Conservation (phyloP, 768 basidiomycete species). For the Roridomyces roridus region DNA sequence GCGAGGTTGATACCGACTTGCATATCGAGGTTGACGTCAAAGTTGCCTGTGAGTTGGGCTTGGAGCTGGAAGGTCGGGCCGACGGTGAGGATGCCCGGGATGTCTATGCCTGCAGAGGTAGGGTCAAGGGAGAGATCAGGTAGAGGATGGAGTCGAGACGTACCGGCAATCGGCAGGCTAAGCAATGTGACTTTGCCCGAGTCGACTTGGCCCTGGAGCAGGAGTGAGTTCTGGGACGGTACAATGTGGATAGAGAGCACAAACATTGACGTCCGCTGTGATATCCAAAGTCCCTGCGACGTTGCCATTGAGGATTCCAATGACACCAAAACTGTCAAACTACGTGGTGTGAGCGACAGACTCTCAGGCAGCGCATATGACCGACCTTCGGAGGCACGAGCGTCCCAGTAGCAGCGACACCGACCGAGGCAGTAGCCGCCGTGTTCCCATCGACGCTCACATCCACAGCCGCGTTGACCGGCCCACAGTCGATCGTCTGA, state of each 20-base stretch:
- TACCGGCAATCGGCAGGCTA: conserved; percentile 45
- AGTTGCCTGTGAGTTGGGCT: conserved; percentile 38
- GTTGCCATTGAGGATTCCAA: conserved; percentile 37
- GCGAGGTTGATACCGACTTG: conserved; percentile 50
- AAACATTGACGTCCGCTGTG: conserved; percentile 42
- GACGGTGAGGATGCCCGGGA: conserved; percentile 55
- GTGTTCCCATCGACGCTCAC: conserved; percentile 38
- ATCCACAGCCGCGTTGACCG: conserved; percentile 31
- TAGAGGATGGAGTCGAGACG: neutral
- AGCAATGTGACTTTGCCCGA: conserved; percentile 49
- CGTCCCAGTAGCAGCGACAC: conserved; percentile 49
- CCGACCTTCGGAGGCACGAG: conserved; percentile 49
- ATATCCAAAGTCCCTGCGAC: conserved; percentile 46
- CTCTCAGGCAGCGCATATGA: neutral
- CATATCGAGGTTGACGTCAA: conserved; percentile 46
- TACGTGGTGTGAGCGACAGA: neutral
- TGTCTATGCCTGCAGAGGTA: conserved; percentile 42
- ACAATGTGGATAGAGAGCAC: conserved; percentile 1
- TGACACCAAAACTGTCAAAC: neutral
- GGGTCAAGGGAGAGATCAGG: neutral
- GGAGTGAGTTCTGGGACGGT: neutral
- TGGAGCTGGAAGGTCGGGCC: conserved; percentile 55
- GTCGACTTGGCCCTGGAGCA: conserved; percentile 42
- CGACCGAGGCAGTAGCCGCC: conserved; percentile 41
- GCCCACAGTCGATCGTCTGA: conserved; percentile 28